These are phyloP conservation scores for Rosa hybrid DNA, from an alignment of 331 rosid species.

Conservation along the genomic window DNA sequence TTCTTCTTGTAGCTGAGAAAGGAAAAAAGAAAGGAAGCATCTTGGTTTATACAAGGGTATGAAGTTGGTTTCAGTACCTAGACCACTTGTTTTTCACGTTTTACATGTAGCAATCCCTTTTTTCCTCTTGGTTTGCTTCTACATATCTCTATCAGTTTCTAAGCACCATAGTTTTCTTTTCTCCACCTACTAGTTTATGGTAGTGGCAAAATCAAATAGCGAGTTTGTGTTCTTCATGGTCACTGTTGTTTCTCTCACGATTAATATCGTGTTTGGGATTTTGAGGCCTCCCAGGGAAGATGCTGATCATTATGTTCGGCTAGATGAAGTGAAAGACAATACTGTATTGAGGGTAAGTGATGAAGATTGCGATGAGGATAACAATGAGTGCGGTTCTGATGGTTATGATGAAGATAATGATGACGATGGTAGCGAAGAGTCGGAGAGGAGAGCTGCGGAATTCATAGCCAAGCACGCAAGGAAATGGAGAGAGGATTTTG, in stretches of 20 bases:
- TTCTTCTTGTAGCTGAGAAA: background rate
- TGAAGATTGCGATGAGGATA: slow-evolving; percentile 7
- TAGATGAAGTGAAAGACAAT: background rate
- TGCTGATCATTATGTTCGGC: background rate
- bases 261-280: slow-evolving; percentile 18
- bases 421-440: slow-evolving; percentile 24
- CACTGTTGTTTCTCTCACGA: slow-evolving; percentile 14
- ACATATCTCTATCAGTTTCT: slow-evolving; percentile 1
- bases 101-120: slow-evolving; percentile 6
- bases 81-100: background rate
- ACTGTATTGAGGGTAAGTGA: background rate
- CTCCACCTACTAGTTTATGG: slow-evolving; percentile 24
- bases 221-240: slow-evolving; percentile 24
- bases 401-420: slow-evolving; percentile 27
- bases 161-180: slow-evolving; percentile 20
- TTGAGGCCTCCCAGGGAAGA: slow-evolving; percentile 20
- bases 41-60: background rate
- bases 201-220: slow-evolving; percentile 18
- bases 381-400: background rate
- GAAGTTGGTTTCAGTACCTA: slow-evolving; percentile 17
- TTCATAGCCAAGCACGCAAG: slow-evolving; percentile 31
- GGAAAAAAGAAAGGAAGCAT: background rate
- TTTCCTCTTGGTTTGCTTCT: slow-evolving; percentile 6
- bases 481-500: slow-evolving; percentile 38
- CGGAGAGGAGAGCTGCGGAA: slow-evolving; percentile 26